Conservation (phyloP, 176 grass and related monocot species). For the Avena eriantha region DNA sequence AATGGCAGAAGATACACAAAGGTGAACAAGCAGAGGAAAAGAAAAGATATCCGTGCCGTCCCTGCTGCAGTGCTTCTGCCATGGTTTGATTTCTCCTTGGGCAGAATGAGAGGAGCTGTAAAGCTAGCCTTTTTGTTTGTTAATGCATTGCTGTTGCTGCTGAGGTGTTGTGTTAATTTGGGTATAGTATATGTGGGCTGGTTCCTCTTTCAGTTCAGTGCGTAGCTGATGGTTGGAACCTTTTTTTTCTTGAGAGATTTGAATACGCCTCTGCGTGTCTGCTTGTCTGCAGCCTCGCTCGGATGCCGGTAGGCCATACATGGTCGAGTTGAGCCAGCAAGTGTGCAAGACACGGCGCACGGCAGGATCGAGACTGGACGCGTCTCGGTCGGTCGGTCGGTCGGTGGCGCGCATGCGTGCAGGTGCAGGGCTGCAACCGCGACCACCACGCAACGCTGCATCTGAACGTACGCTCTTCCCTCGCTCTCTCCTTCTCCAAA, state of each 20-base stretch:
- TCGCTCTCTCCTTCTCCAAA: too few species aligned
- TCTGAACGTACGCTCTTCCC: too few species aligned
- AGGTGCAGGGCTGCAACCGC: too few species aligned
- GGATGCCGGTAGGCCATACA: too few species aligned
- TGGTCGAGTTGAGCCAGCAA: too few species aligned
- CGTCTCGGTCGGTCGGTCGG: too few species aligned
- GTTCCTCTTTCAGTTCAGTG: slow-evolving; percentile 36
- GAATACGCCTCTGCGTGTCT: slow-evolving; percentile 32
- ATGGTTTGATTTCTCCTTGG: slow-evolving; percentile 2
- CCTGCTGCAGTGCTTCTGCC: background rate
- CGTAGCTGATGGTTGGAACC: background rate
- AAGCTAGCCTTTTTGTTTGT: background rate
- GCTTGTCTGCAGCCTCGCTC: slow-evolving; percentile 6
- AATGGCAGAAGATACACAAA: background rate
- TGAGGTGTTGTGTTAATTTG: slow-evolving; percentile 28
- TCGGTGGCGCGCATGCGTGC: too few species aligned
- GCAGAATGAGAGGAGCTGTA: slow-evolving; percentile 33
- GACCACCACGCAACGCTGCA: too few species aligned
- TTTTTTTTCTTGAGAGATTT: background rate
- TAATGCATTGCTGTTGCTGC: slow-evolving; percentile 24
- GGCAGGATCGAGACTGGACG: too few species aligned
- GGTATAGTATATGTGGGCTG: slow-evolving; percentile 39
- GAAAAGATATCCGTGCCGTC: background rate
- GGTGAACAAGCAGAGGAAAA: too few species aligned
- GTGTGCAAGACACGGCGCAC: too few species aligned